Percentiles rank a stretch among this genome's conserved stretches.
Conservation (phyloP, 805 yeast species). For the Brettanomyces custersianus region DNA sequence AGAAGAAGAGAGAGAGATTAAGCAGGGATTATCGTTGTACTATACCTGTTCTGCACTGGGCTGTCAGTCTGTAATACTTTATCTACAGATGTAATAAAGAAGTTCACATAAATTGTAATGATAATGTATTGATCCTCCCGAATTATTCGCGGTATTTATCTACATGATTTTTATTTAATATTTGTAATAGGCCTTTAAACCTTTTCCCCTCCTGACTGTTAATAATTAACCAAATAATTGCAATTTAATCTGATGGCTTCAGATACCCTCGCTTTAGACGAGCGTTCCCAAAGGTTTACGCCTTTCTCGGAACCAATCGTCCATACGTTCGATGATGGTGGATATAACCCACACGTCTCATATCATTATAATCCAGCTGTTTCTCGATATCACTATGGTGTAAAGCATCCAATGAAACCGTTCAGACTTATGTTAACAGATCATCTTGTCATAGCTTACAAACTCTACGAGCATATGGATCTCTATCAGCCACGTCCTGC, state of each 20-base stretch:
- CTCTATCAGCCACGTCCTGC: constrained; percentile 78
- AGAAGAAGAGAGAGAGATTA: constrained; percentile 50
- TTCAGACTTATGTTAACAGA: constrained; percentile 89
- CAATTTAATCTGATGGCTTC: too few relatives aligned
- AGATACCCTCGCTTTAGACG: too few relatives aligned
- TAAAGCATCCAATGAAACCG: constrained; percentile 97
- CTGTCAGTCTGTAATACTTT: too few relatives aligned
- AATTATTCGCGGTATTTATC: too few relatives aligned
- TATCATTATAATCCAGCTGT: constrained; percentile 84
- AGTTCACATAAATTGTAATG: too few relatives aligned
- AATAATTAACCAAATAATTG: too few relatives aligned
- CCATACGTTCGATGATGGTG: constrained; percentile 27
- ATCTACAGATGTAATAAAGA: too few relatives aligned
- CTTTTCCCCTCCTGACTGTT: too few relatives aligned
- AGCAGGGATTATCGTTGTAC: constrained; percentile 5
- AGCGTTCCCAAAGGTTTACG: too few relatives aligned
- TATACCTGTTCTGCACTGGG: constrained; percentile 8
- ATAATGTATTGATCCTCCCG: too few relatives aligned
- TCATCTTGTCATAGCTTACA: constrained; percentile 78
- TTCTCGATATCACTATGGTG: constrained; percentile 80
- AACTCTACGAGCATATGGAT: constrained; percentile 85
- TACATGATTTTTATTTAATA: too few relatives aligned
- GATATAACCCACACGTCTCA: constrained; percentile 55
- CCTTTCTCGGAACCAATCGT: constrained; percentile 40
- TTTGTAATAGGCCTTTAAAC: too few relatives aligned